These are phyloP conservation scores for Talaromyces sp. DNA, from an alignment of 2,329 filamentous ascomycete genomes.

Conservation along the genomic window DNA sequence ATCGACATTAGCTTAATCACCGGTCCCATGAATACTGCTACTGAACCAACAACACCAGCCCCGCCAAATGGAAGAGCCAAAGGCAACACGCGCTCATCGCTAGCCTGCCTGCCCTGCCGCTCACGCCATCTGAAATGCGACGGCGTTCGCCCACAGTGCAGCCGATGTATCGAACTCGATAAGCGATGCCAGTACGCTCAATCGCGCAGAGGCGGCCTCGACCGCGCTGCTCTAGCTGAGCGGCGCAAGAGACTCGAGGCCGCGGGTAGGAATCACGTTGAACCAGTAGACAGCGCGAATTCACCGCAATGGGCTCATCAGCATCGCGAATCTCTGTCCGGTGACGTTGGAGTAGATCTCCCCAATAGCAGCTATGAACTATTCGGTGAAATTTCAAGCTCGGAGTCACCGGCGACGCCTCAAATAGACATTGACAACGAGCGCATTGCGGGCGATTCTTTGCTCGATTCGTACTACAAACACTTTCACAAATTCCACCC, in stretches of 20 bases:
- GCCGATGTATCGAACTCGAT: conserved; percentile 36
- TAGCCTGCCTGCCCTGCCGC: conserved; percentile 29
- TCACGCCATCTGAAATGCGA: conserved; percentile 45
- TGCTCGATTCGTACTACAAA: conserved; percentile 26
- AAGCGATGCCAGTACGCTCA: conserved; percentile 46
- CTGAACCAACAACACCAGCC: too few species aligned
- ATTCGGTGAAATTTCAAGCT: neutral
- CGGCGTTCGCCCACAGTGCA: conserved; percentile 39
- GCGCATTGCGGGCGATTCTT: conserved; percentile 12
- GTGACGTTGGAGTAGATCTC: neutral
- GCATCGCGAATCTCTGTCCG: neutral
- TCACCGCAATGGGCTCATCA: neutral
- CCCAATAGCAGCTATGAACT: neutral
- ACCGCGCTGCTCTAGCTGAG: conserved; percentile 18
- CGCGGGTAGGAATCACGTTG: neutral
- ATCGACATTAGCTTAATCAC: too few species aligned
- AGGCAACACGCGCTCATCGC: conserved; percentile 12
- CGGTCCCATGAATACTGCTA: too few species aligned
- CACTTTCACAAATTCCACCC: conserved; percentile 28
- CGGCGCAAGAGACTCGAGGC: conserved; percentile 16
- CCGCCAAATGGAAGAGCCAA: too few species aligned
- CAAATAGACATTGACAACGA: neutral
- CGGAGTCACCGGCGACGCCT: neutral
- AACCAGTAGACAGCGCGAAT: neutral
- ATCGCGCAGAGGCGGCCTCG: conserved; percentile 39